These are phyloP conservation scores for Emmonsiellopsis sp. DNA, from an alignment of 2,329 filamentous ascomycete species.

Conservation along the genomic window DNA sequence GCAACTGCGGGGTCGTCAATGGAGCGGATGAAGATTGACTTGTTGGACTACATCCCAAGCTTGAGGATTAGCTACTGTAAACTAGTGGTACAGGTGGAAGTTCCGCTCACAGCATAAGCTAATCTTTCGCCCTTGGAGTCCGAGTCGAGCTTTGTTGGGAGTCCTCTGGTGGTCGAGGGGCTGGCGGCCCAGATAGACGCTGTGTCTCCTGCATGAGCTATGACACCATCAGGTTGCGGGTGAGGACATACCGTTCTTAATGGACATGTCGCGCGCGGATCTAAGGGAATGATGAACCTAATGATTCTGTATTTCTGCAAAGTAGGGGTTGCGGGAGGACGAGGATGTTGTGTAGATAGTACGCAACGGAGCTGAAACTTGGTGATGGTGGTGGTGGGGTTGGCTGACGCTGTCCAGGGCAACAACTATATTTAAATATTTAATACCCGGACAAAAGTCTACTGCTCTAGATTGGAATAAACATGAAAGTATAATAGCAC, in stretches of 20 bases:
- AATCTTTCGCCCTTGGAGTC: slow-evolving; percentile 87
- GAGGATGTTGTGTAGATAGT: too few relatives aligned
- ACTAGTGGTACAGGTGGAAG: too few relatives aligned
- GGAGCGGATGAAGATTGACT: slow-evolving; percentile 90
- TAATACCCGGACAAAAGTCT: not conserved
- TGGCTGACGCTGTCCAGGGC: not conserved
- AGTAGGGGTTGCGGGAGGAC: too few relatives aligned
- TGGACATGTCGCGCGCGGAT: slow-evolving; percentile 30
- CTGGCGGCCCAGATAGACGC: slow-evolving; percentile 74
- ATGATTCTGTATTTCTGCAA: too few relatives aligned
- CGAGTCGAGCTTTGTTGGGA: slow-evolving; percentile 78
- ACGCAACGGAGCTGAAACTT: too few relatives aligned
- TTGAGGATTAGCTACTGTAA: not conserved
- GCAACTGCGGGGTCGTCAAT: slow-evolving; percentile 80
- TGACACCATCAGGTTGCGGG: not conserved
- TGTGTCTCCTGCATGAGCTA: slow-evolving; percentile 24
- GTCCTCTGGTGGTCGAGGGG: slow-evolving; percentile 73
- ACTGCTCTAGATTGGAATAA: not conserved
- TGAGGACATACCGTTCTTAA: slow-evolving; percentile 31
- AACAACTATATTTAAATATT: not conserved
- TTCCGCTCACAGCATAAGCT: slow-evolving; percentile 68
- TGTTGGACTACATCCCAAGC: slow-evolving; percentile 60
- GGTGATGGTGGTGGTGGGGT: not conserved
- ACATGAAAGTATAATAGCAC: not conserved
- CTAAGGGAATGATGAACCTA: not conserved